phyloP scores from a whole-genome alignment of 1,284 basidiomycete species.

The Trametes versicolor region DNA sequence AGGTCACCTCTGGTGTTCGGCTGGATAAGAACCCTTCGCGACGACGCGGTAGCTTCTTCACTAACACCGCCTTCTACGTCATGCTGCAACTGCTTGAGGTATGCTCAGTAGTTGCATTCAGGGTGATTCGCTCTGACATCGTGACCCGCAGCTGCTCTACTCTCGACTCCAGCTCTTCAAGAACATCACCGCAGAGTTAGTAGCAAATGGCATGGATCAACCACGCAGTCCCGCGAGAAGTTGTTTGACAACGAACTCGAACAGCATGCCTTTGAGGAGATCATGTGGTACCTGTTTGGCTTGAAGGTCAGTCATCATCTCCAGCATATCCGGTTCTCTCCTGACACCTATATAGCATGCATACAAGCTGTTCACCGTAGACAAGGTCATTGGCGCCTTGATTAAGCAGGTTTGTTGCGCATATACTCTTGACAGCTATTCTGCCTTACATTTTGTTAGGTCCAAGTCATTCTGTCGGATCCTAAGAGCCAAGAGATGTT shows the following conservation, averaged over 20 bases:
- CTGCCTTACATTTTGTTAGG: neutral
- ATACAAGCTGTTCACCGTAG: constrained; percentile 93
- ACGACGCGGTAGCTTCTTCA: constrained; percentile 80
- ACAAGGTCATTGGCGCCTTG: constrained; percentile 89
- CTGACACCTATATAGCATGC: constrained; percentile 57
- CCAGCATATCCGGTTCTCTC: too few relatives aligned
- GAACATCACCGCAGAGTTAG: constrained; percentile 63
- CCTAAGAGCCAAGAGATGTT: constrained; percentile 87
- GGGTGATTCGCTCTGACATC: constrained; percentile 3
- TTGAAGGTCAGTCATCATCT: constrained; percentile 60
- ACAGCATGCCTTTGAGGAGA: constrained; percentile 88
- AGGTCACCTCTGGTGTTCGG: constrained; percentile 18
- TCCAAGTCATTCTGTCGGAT: constrained; percentile 84
- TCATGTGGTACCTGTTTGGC: constrained; percentile 91
- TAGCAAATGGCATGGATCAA: constrained; percentile 45
- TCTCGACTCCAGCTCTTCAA: constrained; percentile 88
- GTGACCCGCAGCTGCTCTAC: constrained; percentile 75
- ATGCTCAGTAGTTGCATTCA: constrained; percentile 35
- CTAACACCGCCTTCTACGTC: constrained; percentile 90
- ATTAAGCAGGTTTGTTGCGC: constrained; percentile 72
- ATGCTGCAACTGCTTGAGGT: constrained; percentile 89
- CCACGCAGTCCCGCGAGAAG: constrained; percentile 78
- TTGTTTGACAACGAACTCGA: constrained; percentile 95
- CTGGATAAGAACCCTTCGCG: constrained; percentile 45
- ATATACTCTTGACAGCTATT: neutral